Evolutionary conservation across 345 rosid species (phyloP).

Genomic region (Corchorus olitorius): DNA sequence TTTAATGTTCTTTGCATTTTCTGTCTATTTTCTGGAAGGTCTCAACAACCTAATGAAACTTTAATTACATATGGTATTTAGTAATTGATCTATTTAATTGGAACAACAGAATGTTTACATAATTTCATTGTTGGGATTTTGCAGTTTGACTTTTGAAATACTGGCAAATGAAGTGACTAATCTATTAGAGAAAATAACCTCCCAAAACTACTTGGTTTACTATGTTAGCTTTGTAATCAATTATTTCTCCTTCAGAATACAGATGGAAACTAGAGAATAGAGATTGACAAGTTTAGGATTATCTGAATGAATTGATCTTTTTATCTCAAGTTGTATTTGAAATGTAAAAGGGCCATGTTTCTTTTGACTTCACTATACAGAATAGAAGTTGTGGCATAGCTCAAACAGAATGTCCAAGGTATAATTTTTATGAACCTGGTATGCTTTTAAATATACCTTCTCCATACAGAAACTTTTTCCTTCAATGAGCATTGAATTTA

Average conservation of each 20-base stretch:
- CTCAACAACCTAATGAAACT: not conserved
- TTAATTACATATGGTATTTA: not conserved
- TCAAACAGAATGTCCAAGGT: constrained; percentile 13
- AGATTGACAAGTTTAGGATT: not conserved
- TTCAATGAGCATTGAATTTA: not conserved
- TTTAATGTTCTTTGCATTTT: not conserved
- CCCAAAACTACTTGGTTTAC: not conserved
- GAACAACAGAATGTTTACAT: not conserved
- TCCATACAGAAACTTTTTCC: not conserved
- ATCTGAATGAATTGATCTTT: not conserved
- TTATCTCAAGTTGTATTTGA: constrained; percentile 6
- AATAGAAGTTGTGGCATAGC: constrained; percentile 11
- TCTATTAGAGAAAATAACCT: not conserved
- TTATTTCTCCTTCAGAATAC: not conserved
- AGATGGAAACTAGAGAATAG: not conserved
- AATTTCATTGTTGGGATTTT: not conserved
- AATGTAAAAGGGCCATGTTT: not conserved
- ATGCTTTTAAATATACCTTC: not conserved
- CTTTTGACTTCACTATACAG: not conserved
- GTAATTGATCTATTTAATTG: not conserved
- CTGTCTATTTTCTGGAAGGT: not conserved
- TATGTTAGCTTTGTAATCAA: not conserved
- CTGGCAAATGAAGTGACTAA: not conserved
- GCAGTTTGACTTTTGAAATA: not conserved
- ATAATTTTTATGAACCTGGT: not conserved